Evolutionary conservation across 805 yeast genomes (phyloP), one percentile per base, ranked within the genome.

Genomic region (Spathaspora hagerdaliae): DNA sequence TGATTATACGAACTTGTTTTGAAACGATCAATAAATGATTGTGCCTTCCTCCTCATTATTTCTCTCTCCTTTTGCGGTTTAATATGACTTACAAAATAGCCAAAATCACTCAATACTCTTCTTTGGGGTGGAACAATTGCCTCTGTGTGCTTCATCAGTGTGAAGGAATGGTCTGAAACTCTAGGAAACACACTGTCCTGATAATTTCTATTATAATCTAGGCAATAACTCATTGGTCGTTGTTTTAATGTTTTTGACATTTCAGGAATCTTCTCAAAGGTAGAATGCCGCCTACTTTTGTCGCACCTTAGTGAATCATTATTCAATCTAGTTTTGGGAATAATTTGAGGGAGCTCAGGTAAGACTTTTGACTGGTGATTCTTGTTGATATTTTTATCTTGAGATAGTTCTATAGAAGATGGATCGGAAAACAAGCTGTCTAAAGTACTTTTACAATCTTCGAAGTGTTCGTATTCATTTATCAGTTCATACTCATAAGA

Each of bases 181-280:
- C 6, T 36, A 9, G 48, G 48, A 29, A 40, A 48, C 27, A 49
- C 27, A 15, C 43, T 45, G 7, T 39, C 39, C 7, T 44, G 43
- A 44, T 65, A 65, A 35, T 63, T 57, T 31, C 47, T 51, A 5
- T 56, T 54, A 7, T 50, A 36, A 42, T 64, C 71, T 19, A 65
- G 51, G 45, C 63, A 55, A 39, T 45, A 56, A 42, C 61, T 60
- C 45, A 55, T 59, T 2, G 68, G 68, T 31, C 60, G 46, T 47
- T 62, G 64, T 39, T 60, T 48, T 2, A 61, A 61, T 31, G 46
- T 19, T 19, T 19, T 19, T 5, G 24, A 19, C 24, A 19, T 19
- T 19, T 19, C 24, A 19, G 24, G 24, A 19, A 19, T 3, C 24
- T 19, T 19, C 2, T 19, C 24, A 19, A 19, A 19, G 24, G 24